These are phyloP conservation scores for Ophiostoma tasmaniense DNA, from an alignment of 2,329 filamentous ascomycete genomes.

Conservation along the genomic window DNA sequence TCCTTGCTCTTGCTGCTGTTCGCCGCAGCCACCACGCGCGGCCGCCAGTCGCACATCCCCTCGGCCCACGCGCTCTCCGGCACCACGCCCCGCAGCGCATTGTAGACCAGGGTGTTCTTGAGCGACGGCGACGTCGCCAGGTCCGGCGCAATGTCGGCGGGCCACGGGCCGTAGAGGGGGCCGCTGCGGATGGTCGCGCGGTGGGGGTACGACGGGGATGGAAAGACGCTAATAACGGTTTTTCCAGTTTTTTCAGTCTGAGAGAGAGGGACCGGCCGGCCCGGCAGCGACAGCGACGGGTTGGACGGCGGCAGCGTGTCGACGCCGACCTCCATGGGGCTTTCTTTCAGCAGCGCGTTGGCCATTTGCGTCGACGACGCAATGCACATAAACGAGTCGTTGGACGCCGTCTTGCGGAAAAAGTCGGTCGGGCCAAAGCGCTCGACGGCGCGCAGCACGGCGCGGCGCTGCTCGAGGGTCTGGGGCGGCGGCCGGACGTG, in stretches of 20 bases:
- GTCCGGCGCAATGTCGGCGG: conserved; percentile 21
- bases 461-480: conserved; percentile 47
- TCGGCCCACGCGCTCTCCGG: conserved; percentile 31
- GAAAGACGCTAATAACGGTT: conserved; percentile 38
- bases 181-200: conserved; percentile 29
- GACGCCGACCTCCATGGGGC: conserved; percentile 31
- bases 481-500: conserved; percentile 43
- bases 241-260: too few relatives aligned
- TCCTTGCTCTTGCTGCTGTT: too few relatives aligned
- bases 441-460: conserved; percentile 44
- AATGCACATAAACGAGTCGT: conserved; percentile 43
- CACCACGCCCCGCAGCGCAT: conserved; percentile 32
- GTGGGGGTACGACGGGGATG: conserved; percentile 34
- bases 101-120: conserved; percentile 30
- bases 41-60: conserved; percentile 39
- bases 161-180: conserved; percentile 37
- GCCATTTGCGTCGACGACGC: conserved; percentile 35
- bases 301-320: too few relatives aligned
- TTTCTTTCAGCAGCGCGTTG: conserved; percentile 32
- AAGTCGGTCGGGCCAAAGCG: conserved; percentile 40
- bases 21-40: conserved; percentile 13
- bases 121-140: conserved; percentile 15
- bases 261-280: too few relatives aligned
- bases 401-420: conserved; percentile 42
- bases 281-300: too few relatives aligned